Evolutionary conservation across 495 filamentous ascomycete genomes (phyloP).

Genomic region (Talaromyces trachyspermus): DNA sequence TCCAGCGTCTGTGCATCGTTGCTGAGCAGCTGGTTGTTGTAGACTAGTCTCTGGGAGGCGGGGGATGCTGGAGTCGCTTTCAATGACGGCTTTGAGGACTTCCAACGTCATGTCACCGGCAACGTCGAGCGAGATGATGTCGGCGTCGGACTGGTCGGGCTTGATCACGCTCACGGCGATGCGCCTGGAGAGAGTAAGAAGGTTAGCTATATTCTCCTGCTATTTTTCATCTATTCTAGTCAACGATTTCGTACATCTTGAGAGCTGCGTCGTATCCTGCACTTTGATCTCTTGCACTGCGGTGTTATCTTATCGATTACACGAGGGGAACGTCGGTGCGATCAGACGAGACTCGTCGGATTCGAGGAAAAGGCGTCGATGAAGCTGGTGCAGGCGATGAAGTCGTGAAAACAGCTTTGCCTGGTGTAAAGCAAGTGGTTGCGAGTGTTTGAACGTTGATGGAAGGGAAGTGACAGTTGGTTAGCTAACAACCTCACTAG

Average conservation of each 20-base stretch:
- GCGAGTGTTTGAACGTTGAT: too few relatives aligned
- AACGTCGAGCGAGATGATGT: conserved; percentile 79
- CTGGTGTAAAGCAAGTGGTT: too few relatives aligned
- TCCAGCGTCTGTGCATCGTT: conserved; percentile 73
- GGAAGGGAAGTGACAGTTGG: too few relatives aligned
- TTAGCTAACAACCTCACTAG: too few relatives aligned
- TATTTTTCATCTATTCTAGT: neutral
- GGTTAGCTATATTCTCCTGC: neutral
- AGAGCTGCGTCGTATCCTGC: too few relatives aligned
- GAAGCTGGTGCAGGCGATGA: too few relatives aligned
- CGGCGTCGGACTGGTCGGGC: conserved; percentile 64
- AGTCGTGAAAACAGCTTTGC: too few relatives aligned
- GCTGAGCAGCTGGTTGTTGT: conserved; percentile 76
- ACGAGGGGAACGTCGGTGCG: too few relatives aligned
- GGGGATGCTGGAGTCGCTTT: conserved; percentile 53
- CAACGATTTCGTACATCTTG: conserved; percentile 3
- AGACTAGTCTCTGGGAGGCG: conserved; percentile 56
- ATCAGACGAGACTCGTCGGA: too few relatives aligned
- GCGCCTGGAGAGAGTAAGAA: conserved; percentile 43
- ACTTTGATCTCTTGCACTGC: too few relatives aligned
- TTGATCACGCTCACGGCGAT: conserved; percentile 80
- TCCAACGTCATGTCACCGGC: conserved; percentile 76
- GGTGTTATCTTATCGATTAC: too few relatives aligned
- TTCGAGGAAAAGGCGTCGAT: too few relatives aligned
- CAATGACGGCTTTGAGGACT: conserved; percentile 78